These are phyloP conservation scores for Vitis hybrid DNA, from an alignment of 177 flowering plant species.

Conservation along the genomic window DNA sequence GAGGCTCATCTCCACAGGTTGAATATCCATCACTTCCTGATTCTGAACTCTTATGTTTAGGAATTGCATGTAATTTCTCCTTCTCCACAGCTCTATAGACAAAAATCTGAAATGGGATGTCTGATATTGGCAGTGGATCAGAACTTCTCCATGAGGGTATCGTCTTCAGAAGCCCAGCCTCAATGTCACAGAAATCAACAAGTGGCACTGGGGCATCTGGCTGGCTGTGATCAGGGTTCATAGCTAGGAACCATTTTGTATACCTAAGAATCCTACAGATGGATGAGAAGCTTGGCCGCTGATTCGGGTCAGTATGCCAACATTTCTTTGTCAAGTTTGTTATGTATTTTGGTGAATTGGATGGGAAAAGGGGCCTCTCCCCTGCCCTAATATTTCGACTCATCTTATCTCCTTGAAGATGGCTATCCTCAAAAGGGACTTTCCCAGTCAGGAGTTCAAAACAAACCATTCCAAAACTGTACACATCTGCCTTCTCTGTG, in stretches of 20 bases:
- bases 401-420: conserved; percentile 55
- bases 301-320: conserved; percentile 51
- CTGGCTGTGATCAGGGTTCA: conserved; percentile 40
- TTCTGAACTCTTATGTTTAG: conserved; percentile 32
- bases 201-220: conserved; percentile 29
- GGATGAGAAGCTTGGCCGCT: conserved; percentile 45
- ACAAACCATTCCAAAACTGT: conserved; percentile 49
- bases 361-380: conserved; percentile 49
- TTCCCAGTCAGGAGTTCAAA: conserved; percentile 49
- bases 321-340: conserved; percentile 44
- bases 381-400: conserved; percentile 49
- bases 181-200: conserved; percentile 37
- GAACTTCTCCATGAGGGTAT: conserved; percentile 22
- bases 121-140: conserved; percentile 12
- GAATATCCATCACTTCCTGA: conserved; percentile 46
- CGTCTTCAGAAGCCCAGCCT: conserved; percentile 25
- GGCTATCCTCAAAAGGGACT: conserved; percentile 52
- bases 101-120: conserved; percentile 55
- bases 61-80: conserved; percentile 18
- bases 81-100: conserved; percentile 30
- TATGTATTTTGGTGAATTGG: conserved; percentile 29
- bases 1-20: conserved; percentile 31
- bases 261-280: conserved; percentile 43
- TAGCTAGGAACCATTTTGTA: conserved; percentile 29
- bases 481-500: conserved; percentile 47